A percentile compares a stretch with the other conserved stretches of the same genome.
phyloP scores from a whole-genome alignment of 345 rosid species.

The Syzygium oleosum region DNA sequence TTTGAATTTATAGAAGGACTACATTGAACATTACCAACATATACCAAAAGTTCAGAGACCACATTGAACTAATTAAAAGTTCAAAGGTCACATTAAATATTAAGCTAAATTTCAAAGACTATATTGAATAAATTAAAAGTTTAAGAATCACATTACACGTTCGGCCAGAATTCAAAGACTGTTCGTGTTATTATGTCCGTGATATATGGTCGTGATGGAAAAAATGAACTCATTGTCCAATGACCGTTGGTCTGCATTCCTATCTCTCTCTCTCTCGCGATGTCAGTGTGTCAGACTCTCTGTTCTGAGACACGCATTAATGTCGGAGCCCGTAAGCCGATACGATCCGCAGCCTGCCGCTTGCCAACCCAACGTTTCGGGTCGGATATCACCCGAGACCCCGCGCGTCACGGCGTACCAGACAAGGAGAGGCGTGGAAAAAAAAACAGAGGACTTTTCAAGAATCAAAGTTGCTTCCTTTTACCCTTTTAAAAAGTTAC shows the following conservation, averaged over 20 bases:
- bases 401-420: neutral
- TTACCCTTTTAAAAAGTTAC: neutral
- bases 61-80: too few relatives aligned
- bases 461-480: neutral
- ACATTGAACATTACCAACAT: too few relatives aligned
- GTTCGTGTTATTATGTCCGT: too few relatives aligned
- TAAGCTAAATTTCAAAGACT: too few relatives aligned
- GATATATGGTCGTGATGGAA: neutral
- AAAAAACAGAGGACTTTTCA: neutral
- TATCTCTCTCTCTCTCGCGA: neutral
- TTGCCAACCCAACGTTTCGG: neutral
- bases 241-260: neutral
- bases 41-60: too few relatives aligned
- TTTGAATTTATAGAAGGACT: too few relatives aligned
- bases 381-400: neutral
- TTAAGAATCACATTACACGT: too few relatives aligned
- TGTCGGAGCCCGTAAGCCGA: neutral
- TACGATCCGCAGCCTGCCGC: neutral
- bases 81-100: too few relatives aligned
- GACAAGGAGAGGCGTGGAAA: neutral
- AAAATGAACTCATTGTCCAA: neutral
- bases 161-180: too few relatives aligned
- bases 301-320: neutral
- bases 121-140: too few relatives aligned
- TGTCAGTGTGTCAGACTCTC: neutral